Evolutionary conservation across 75 land plant genomes (phyloP).

Genomic region (Isoetes taiwanensis): DNA sequence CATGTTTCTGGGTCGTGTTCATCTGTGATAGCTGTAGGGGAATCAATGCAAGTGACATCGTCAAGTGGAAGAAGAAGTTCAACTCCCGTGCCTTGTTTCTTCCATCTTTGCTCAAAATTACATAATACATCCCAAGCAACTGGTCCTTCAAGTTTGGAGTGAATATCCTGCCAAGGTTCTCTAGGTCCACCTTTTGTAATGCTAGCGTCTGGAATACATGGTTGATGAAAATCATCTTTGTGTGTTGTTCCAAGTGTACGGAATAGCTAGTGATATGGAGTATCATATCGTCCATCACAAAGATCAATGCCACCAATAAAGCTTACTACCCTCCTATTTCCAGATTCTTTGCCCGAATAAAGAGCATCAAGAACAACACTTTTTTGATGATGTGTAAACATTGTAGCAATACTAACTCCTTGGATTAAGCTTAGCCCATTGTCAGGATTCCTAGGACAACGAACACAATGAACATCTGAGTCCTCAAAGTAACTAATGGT

Average conservation of each 20-base stretch:
- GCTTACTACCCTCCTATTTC: constrained; percentile 35
- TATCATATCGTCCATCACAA: constrained; percentile 68
- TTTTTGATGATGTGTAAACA: constrained; percentile 84
- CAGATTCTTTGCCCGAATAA: constrained; percentile 31
- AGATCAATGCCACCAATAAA: constrained; percentile 73
- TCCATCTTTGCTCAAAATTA: constrained; percentile 47
- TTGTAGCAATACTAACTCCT: constrained; percentile 33
- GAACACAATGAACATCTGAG: constrained; percentile 27
- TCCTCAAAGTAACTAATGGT: constrained; percentile 20
- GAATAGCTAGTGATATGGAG: constrained; percentile 41
- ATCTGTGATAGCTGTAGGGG: not conserved
- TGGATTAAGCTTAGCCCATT: constrained; percentile 19
- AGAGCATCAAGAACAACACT: constrained; percentile 52
- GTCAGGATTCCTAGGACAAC: constrained; percentile 33
- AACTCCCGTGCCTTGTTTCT: constrained; percentile 32
- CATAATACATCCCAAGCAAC: constrained; percentile 38
- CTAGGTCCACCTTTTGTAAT: constrained; percentile 34
- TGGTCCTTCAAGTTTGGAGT: constrained; percentile 31
- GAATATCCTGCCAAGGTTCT: constrained; percentile 57
- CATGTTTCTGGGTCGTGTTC: constrained; percentile 21
- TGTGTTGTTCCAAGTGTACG: constrained; percentile 32
- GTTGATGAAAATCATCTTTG: constrained; percentile 31
- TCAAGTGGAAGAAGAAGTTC: constrained; percentile 10
- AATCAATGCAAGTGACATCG: not conserved
- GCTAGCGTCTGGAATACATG: constrained; percentile 12